Evolutionary conservation across 805 yeast species (phyloP).

Genomic region (Sugiyamaella mastotermitis): DNA sequence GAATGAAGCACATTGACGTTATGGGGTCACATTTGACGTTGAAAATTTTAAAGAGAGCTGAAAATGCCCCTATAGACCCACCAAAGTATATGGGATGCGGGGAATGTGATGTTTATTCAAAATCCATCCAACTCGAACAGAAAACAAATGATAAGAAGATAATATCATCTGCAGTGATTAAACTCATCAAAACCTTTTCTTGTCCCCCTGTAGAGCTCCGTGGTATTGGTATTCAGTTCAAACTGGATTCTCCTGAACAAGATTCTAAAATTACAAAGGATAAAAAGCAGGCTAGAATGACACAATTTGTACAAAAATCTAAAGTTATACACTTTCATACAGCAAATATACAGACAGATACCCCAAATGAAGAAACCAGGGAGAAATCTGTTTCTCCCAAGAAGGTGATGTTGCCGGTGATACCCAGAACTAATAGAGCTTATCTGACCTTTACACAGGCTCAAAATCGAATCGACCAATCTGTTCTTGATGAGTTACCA

Average conservation of each 20-base stretch:
- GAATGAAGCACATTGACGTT: constrained; percentile 48
- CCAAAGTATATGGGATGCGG: constrained; percentile 86
- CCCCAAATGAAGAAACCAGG: background rate
- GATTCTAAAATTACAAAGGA: background rate
- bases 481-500: constrained; percentile 62
- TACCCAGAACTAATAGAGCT: constrained; percentile 8
- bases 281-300: background rate
- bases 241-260: constrained; percentile 33
- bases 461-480: constrained; percentile 50
- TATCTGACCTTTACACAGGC: constrained; percentile 9
- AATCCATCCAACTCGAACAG: constrained; percentile 41
- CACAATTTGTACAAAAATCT: background rate
- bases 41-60: constrained; percentile 58
- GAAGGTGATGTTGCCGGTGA: constrained; percentile 2
- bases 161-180: constrained; percentile 53
- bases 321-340: background rate
- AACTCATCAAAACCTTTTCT: constrained; percentile 50
- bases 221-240: constrained; percentile 72
- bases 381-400: background rate
- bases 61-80: constrained; percentile 66
- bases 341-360: background rate
- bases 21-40: constrained; percentile 48
- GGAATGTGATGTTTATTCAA: constrained; percentile 56
- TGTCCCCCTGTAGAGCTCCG: constrained; percentile 65
- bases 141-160: constrained; percentile 35